Evolutionary conservation across 2,329 filamentous ascomycete species (phyloP).

Genomic region (Calonectria pauciramosa): DNA sequence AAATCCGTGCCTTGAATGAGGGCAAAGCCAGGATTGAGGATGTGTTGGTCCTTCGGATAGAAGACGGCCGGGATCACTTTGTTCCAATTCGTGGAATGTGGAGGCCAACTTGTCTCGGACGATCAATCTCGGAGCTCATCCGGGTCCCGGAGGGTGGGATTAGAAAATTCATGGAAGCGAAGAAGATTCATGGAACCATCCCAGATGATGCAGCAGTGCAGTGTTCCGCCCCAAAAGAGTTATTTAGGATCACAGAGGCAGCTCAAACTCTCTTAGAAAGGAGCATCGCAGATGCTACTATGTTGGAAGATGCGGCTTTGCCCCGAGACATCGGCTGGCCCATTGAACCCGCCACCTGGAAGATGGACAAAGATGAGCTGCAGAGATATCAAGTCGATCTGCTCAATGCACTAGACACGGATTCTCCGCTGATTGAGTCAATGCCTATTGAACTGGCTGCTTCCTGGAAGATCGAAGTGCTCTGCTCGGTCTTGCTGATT

Average conservation of each 20-base stretch:
- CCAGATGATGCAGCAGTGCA: constrained; percentile 71
- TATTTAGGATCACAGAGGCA: constrained; percentile 90
- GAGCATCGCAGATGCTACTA: constrained; percentile 71
- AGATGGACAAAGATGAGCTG: constrained; percentile 37
- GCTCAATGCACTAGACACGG: constrained; percentile 80
- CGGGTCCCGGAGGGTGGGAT: constrained; percentile 87
- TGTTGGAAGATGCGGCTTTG: constrained; percentile 67
- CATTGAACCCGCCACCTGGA: constrained; percentile 62
- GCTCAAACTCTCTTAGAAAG: constrained; percentile 72
- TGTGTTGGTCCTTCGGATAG: constrained; percentile 87
- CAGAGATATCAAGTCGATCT: constrained; percentile 53
- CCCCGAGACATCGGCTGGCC: constrained; percentile 73
- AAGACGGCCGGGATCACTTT: constrained; percentile 91
- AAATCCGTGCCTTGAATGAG: constrained; percentile 80
- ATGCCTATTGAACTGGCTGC: constrained; percentile 75
- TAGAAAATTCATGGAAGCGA: constrained; percentile 62
- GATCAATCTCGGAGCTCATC: constrained; percentile 90
- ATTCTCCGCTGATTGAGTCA: constrained; percentile 70
- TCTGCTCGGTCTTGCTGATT: constrained; percentile 78
- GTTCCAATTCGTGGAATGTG: constrained; percentile 84
- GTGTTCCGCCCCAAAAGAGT: constrained; percentile 87
- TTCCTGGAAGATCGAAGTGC: constrained; percentile 79
- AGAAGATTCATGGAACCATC: constrained; percentile 62
- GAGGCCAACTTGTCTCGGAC: constrained; percentile 85
- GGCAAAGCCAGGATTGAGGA: constrained; percentile 79